These are phyloP conservation scores for Lanmaoa pseudosensibilis DNA, from an alignment of 768 basidiomycete genomes.

Conservation along the genomic window DNA sequence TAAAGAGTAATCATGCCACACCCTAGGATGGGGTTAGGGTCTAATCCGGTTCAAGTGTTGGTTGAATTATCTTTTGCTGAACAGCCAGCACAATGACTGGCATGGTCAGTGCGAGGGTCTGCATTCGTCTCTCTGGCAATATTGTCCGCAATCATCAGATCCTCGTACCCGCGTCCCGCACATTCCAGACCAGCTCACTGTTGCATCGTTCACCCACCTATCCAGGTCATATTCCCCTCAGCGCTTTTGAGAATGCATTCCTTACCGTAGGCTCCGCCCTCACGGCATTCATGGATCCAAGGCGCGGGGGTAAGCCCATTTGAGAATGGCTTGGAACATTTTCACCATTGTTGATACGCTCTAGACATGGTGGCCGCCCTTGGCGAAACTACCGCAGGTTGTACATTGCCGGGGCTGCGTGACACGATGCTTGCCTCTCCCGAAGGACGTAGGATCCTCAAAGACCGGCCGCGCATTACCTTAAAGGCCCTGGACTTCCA, in stretches of 20 bases:
- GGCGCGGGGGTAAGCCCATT: constrained; percentile 69
- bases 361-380: constrained; percentile 94
- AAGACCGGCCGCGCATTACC: constrained; percentile 80
- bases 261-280: constrained; percentile 84
- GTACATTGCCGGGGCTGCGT: constrained; percentile 71
- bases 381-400: constrained; percentile 88
- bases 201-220: constrained; percentile 50
- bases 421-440: constrained; percentile 73
- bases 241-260: constrained; percentile 78
- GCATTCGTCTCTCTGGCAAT: not conserved
- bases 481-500: constrained; percentile 73
- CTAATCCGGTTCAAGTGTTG: not conserved
- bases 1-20: not conserved
- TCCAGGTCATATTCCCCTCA: constrained; percentile 80
- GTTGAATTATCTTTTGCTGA: not conserved
- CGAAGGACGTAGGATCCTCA: constrained; percentile 84
- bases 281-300: constrained; percentile 77
- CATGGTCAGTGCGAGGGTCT: not conserved
- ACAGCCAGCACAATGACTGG: not conserved
- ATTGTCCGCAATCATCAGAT: not conserved
- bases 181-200: constrained; percentile 11
- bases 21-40: constrained; percentile 23
- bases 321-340: not conserved
- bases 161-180: constrained; percentile 6
- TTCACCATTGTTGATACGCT: not conserved